These are phyloP conservation scores for Microsporum ferrugineum DNA, from an alignment of 2,329 filamentous ascomycete genomes.

Conservation along the genomic window DNA sequence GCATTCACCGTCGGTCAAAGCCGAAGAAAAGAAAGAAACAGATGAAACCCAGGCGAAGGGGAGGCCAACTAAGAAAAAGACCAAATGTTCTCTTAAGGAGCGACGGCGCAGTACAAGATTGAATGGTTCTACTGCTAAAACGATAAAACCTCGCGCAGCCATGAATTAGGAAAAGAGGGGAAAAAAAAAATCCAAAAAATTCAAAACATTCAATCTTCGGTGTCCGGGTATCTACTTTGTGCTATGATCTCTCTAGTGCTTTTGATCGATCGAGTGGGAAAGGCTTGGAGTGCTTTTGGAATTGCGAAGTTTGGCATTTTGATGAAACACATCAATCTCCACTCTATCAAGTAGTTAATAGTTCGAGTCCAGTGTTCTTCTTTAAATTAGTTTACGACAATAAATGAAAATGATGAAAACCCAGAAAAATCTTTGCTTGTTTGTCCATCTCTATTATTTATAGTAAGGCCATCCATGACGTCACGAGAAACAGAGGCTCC, in stretches of 20 bases:
- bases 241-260: background rate
- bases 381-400: background rate
- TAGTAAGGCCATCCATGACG: no score
- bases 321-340: background rate
- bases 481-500: no score
- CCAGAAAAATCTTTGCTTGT: background rate
- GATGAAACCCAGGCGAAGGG: background rate
- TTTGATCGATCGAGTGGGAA: background rate
- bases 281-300: background rate
- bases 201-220: background rate
- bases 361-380: background rate
- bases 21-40: background rate
- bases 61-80: background rate
- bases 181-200: background rate
- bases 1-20: background rate
- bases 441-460: background rate
- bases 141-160: background rate
- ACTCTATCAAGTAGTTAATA: background rate
- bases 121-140: background rate
- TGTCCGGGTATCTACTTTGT: background rate
- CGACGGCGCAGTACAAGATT: background rate
- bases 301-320: background rate
- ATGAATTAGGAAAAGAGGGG: background rate
- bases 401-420: background rate
- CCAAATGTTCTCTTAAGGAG: background rate